These are phyloP conservation scores for Cucurbita moschata DNA, from an alignment of 306 rosid species.

Conservation along the genomic window DNA sequence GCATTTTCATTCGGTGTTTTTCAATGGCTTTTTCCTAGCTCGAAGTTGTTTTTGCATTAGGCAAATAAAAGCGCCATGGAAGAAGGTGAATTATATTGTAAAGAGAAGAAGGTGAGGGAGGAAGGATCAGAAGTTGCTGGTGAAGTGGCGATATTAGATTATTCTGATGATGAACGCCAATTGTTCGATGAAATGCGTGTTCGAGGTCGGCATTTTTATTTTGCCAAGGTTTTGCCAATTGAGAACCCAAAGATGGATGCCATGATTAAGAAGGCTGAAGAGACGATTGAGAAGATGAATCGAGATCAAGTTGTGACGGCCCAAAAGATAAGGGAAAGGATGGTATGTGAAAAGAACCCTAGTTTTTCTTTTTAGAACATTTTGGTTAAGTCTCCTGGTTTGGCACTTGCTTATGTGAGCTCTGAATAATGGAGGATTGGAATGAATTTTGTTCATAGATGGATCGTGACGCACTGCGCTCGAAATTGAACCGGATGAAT, in stretches of 20 bases:
- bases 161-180: neutral
- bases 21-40: neutral
- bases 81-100: neutral
- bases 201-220: constrained; percentile 1
- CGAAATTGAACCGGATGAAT: no score
- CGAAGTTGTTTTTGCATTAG: neutral
- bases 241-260: neutral
- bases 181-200: neutral
- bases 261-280: constrained; percentile 4
- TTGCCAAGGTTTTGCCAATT: constrained; percentile 5
- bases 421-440: neutral
- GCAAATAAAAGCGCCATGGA: neutral
- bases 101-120: neutral
- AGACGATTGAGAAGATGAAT: neutral
- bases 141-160: neutral
- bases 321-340: constrained; percentile 3
- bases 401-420: neutral
- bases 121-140: neutral
- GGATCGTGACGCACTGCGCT: no score
- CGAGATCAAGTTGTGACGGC: neutral
- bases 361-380: neutral
- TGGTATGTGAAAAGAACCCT: neutral
- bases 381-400: neutral
- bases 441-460: neutral
- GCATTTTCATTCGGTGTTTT: neutral